Percentiles rank a stretch among this genome's conserved stretches.
Evolutionary conservation across 2,329 filamentous ascomycete genomes (phyloP).

Genomic region (Trichoderma atrobrunneum): DNA sequence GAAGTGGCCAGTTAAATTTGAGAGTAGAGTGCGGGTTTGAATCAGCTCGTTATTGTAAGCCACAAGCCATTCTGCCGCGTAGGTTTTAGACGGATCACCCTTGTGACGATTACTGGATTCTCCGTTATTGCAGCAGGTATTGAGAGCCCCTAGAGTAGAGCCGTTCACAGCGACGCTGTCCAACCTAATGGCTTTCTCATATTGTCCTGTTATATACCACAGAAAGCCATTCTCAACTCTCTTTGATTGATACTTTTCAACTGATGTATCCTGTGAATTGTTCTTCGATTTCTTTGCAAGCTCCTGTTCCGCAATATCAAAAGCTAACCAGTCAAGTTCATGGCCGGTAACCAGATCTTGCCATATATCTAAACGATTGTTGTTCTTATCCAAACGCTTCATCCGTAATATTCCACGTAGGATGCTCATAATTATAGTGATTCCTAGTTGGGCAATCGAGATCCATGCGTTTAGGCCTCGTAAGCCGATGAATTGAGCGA

Average conservation of each 20-base stretch:
- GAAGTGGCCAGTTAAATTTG: background rate
- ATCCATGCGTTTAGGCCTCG: background rate
- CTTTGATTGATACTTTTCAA: no score
- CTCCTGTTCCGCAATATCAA: background rate
- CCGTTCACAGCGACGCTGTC: fast-evolving
- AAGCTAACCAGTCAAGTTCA: background rate
- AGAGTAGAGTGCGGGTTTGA: background rate
- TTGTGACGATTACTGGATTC: no score
- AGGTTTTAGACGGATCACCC: no score
- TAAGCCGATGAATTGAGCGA: background rate
- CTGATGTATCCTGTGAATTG: no score
- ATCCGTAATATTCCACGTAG: background rate
- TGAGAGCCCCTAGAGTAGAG: no score
- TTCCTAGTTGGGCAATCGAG: background rate
- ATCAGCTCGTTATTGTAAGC: no score
- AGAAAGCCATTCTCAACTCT: fast-evolving
- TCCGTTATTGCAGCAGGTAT: no score
- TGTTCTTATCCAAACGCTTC: background rate
- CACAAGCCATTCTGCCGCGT: no score
- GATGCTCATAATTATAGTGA: background rate
- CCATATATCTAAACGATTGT: background rate
- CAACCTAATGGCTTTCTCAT: no score
- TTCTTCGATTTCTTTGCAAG: no score
- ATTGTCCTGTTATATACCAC: no score
- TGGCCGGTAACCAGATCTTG: background rate